A percentile compares a stretch with the other conserved stretches of the same genome.
Conservation (phyloP, 2,329 filamentous ascomycete species). For the Orbilia ellipsospora region DNA sequence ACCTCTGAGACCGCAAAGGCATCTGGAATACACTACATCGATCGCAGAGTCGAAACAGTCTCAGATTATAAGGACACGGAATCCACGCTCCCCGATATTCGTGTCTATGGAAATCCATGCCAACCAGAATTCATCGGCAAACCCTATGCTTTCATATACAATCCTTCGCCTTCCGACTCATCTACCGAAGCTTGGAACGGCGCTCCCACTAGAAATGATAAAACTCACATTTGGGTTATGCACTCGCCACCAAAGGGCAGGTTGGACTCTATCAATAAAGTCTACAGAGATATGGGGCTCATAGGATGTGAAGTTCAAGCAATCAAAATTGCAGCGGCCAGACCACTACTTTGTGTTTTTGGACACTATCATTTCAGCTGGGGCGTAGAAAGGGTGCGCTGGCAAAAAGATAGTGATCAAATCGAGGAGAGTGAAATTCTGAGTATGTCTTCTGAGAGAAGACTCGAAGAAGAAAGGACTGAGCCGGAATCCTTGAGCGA, state of each 20-base stretch:
- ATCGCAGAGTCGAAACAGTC: no score
- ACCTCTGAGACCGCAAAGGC: slow-evolving; percentile 17
- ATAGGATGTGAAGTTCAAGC: slow-evolving; percentile 1
- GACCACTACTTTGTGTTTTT: slow-evolving; percentile 45
- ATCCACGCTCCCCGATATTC: slow-evolving; percentile 11
- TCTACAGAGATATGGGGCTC: no score
- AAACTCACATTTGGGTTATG: slow-evolving; percentile 39
- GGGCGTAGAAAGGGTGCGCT: slow-evolving; percentile 40
- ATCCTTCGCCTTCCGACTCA: slow-evolving; percentile 24
- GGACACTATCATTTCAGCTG: slow-evolving; percentile 50
- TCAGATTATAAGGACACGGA: slow-evolving; percentile 9
- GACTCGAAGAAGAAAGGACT: slow-evolving; percentile 10
- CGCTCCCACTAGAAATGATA: slow-evolving; percentile 27
- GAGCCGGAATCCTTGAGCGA: slow-evolving; percentile 27
- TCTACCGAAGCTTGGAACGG: slow-evolving; percentile 25
- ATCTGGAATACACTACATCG: no score
- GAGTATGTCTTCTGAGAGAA: slow-evolving; percentile 36
- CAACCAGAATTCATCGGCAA: slow-evolving; percentile 49
- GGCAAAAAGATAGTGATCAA: slow-evolving; percentile 23
- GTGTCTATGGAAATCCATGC: slow-evolving; percentile 43
- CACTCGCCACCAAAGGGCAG: slow-evolving; percentile 24
- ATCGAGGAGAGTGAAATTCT: slow-evolving; percentile 29
- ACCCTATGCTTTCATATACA: slow-evolving; percentile 44
- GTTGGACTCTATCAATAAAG: no score
- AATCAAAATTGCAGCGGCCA: slow-evolving; percentile 27